phyloP scores from a whole-genome alignment of 345 rosid genomes.

The Populus davidiana region DNA sequence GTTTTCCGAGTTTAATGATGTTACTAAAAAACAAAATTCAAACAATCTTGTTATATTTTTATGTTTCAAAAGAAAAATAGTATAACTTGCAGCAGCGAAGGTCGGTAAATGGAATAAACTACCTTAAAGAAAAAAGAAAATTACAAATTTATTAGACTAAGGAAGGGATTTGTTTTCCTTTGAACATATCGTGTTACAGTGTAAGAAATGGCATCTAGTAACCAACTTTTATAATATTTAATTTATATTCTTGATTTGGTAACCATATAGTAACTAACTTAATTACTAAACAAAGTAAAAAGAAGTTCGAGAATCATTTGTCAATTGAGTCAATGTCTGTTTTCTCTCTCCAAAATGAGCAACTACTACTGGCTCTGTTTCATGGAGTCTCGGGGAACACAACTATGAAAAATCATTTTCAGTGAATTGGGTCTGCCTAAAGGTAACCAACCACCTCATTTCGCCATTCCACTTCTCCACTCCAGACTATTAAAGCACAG shows the following conservation, averaged over 20 bases:
- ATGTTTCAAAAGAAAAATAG: too few relatives aligned
- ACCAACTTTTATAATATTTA: too few relatives aligned
- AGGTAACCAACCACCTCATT: slow-evolving; percentile 1
- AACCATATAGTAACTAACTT: not conserved
- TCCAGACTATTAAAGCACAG: not conserved
- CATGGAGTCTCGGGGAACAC: slow-evolving; percentile 32
- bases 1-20: too few relatives aligned
- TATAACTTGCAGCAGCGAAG: too few relatives aligned
- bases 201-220: too few relatives aligned
- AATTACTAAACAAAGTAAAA: slow-evolving; percentile 4
- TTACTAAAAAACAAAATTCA: too few relatives aligned
- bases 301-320: not conserved
- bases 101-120: too few relatives aligned
- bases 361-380: slow-evolving; percentile 8
- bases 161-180: too few relatives aligned
- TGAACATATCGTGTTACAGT: too few relatives aligned
- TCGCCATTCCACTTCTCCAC: not conserved
- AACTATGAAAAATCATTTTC: slow-evolving; percentile 9
- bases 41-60: too few relatives aligned
- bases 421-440: slow-evolving; percentile 13
- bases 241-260: not conserved
- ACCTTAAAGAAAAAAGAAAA: too few relatives aligned
- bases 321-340: not conserved
- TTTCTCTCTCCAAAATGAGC: slow-evolving; percentile 11
- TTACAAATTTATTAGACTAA: too few relatives aligned